These are phyloP conservation scores for Adiantum capillusveneris DNA, from an alignment of 75 land plant species.

Conservation along the genomic window DNA sequence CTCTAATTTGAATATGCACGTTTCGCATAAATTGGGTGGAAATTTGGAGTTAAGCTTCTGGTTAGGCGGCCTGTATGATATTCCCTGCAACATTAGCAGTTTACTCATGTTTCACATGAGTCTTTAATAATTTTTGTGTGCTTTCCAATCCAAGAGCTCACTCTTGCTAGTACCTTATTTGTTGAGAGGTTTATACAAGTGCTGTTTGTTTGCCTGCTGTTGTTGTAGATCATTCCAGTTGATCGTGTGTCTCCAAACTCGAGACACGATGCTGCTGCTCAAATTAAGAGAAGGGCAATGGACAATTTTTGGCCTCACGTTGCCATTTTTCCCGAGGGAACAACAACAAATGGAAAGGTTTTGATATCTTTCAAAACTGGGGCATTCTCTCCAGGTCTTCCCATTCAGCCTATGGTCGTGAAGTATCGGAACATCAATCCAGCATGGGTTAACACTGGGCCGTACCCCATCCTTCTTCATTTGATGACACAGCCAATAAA, in stretches of 20 bases:
- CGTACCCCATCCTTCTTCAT: slow-evolving; percentile 17
- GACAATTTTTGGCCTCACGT: slow-evolving; percentile 37
- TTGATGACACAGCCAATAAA: slow-evolving; percentile 33
- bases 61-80: no score
- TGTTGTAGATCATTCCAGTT: slow-evolving; percentile 28
- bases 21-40: no score
- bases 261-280: slow-evolving; percentile 27
- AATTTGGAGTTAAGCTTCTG: no score
- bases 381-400: slow-evolving; percentile 32
- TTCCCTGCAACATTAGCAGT: no score
- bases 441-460: slow-evolving; percentile 24
- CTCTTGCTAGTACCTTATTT: no score
- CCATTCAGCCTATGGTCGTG: slow-evolving; percentile 31
- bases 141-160: no score
- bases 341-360: slow-evolving; percentile 28
- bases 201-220: no score
- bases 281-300: slow-evolving; percentile 26
- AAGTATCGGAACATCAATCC: slow-evolving; percentile 29
- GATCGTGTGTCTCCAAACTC: slow-evolving; percentile 20
- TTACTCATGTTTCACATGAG: no score
- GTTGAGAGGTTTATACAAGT: no score
- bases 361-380: slow-evolving; percentile 35
- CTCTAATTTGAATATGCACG: no score
- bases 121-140: no score
- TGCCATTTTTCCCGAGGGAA: slow-evolving; percentile 31